Evolutionary conservation across 371 early-diverging fungal genomes (phyloP).

Genomic region (Haplosporangium sp.): DNA sequence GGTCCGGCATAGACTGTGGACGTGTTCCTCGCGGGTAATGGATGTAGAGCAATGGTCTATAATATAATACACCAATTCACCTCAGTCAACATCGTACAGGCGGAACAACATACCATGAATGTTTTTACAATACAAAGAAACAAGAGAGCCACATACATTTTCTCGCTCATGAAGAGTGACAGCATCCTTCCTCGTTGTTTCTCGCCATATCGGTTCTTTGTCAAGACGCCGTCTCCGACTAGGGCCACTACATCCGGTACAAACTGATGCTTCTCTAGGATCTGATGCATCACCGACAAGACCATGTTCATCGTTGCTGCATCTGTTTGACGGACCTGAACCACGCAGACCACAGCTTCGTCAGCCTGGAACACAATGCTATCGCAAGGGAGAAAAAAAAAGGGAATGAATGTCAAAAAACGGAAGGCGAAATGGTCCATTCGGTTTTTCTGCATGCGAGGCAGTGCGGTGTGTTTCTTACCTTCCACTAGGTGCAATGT

Average conservation of each 20-base stretch:
- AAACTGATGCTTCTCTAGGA: slow-evolving; percentile 79
- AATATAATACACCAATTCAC: neutral
- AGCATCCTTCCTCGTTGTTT: slow-evolving; percentile 64
- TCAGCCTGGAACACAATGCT: slow-evolving; percentile 64
- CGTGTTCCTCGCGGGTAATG: slow-evolving; percentile 31
- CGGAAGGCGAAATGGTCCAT: too few relatives aligned
- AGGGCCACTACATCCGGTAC: slow-evolving; percentile 77
- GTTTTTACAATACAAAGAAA: too few relatives aligned
- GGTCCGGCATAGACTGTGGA: slow-evolving; percentile 11
- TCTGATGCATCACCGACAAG: slow-evolving; percentile 70
- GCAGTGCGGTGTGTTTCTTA: slow-evolving; percentile 30
- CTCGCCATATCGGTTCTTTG: slow-evolving; percentile 65
- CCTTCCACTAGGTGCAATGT: slow-evolving; percentile 66
- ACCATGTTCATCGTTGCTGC: slow-evolving; percentile 52
- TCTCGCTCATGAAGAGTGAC: slow-evolving; percentile 42
- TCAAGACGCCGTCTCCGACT: slow-evolving; percentile 66
- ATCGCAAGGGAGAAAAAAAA: neutral
- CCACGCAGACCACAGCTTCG: slow-evolving; percentile 62
- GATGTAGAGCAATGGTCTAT: slow-evolving; percentile 33
- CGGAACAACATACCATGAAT: too few relatives aligned
- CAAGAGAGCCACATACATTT: slow-evolving; percentile 23
- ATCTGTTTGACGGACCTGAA: slow-evolving; percentile 54
- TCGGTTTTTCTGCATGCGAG: neutral
- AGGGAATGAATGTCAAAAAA: too few relatives aligned
- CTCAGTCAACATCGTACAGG: too few relatives aligned